A percentile compares a stretch with the other conserved stretches of the same genome.
Evolutionary conservation across 148 eudicot species (phyloP).

Genomic region (Mesembryanthemum crystallinum): DNA sequence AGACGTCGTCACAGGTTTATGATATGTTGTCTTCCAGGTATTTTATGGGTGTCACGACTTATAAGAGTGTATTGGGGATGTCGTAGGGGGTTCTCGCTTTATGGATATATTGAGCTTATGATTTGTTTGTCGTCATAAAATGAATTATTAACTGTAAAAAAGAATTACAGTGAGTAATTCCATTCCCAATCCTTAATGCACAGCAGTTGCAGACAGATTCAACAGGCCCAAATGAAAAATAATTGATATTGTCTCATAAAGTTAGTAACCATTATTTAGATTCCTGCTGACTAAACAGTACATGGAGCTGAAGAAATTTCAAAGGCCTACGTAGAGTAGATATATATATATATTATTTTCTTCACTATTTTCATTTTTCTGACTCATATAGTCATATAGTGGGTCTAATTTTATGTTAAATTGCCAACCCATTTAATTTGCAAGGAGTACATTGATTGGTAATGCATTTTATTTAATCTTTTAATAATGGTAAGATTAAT

Average conservation of each 20-base stretch:
- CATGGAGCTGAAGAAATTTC: neutral
- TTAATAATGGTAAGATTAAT: slow-evolving; percentile 5
- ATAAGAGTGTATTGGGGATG: too few species aligned
- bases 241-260: neutral
- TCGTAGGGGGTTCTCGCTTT: too few species aligned
- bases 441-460: neutral
- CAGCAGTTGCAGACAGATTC: neutral
- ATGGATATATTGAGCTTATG: too few species aligned
- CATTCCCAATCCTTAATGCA: neutral
- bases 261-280: neutral
- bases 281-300: neutral
- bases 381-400: slow-evolving; percentile 9
- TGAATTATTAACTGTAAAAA: too few species aligned
- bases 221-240: neutral
- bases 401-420: neutral
- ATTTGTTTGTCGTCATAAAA: too few species aligned
- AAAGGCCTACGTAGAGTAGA: neutral
- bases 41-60: too few species aligned
- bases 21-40: too few species aligned
- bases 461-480: neutral
- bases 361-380: neutral
- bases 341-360: neutral
- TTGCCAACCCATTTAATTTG: slow-evolving; percentile 16
- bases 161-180: neutral
- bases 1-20: too few species aligned